These are phyloP conservation scores for Dictyostelium intermedium DNA, from an alignment of 78 protist species.

Conservation along the genomic window DNA sequence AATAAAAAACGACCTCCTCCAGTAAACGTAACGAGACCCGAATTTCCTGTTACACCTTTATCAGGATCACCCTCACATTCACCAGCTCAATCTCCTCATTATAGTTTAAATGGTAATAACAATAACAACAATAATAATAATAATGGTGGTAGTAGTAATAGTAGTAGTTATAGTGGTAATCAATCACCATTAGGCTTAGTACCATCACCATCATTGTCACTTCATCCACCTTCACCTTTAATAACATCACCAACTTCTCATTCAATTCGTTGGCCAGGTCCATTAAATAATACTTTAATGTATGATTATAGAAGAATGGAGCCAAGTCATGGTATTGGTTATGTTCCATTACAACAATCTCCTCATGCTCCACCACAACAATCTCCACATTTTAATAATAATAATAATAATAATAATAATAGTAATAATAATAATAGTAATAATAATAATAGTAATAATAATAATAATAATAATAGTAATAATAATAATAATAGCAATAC, in stretches of 20 bases:
- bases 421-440: not conserved
- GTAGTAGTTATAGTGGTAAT: not conserved
- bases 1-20: conserved; percentile 33
- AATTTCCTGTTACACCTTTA: conserved; percentile 6
- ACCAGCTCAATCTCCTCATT: conserved; percentile 2
- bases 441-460: not conserved
- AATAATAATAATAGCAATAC: not conserved
- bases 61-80: not conserved
- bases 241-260: conserved; percentile 3
- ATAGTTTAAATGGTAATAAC: not conserved
- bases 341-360: conserved; percentile 2
- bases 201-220: not conserved
- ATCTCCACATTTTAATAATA: not conserved
- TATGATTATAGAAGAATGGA: conserved; percentile 9
- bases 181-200: conserved; percentile 4
- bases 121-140: not conserved
- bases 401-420: not conserved
- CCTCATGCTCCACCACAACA: not conserved
- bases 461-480: not conserved
- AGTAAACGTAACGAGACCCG: conserved; percentile 17
- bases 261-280: conserved; percentile 22
- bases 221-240: not conserved
- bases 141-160: not conserved
- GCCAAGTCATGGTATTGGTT: not conserved
- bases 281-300: not conserved